Evolutionary conservation across 192 early-diverging fungal species (phyloP), one percentile per base, ranked within the genome.

Genomic region (Piromyces finnis): DNA sequence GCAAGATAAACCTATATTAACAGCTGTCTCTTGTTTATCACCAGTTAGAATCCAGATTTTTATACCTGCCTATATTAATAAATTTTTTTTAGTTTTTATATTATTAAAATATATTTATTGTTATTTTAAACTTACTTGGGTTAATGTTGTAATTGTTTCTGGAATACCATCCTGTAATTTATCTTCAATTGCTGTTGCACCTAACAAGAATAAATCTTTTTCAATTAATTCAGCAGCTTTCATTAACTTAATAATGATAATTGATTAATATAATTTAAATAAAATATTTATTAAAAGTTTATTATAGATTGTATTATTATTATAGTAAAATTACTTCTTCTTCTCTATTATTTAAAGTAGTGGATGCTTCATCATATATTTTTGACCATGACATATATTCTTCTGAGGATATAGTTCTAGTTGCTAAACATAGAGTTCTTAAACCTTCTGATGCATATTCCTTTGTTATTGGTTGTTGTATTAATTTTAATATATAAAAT

Each of bases 101-200:
- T 35, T 35, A 35, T 35, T 7, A 35, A 35, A 35, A 35, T 35
- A 35, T 35, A 35, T 86, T 97, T 97, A 15, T 95, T n/a, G n/a
- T n/a, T n/a, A n/a, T 3, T 32, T 32, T 32, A 32, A 32, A 6
- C 3, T 32, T 6, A 96, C 97, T 81, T 94, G 92, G 78, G 95
- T 92, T 77, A 99, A 88, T 17, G 96, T 97, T 85, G 94, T 91
- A 80, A 99, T 99, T 0, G 97, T 95, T 81, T 98, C 95, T n/a
- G 96, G 96, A 30, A 99, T 96, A 77, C 94, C 96, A 81, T 98
- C 97, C 86, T 99, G 98, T 9, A 99, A 87, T 85, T 95, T 95
- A 85, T 98, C 98, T 86, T 99, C 98, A 82, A 99, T 99, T 2
- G 97, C 97, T 3, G 97, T 99, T 3, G 96, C 96, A 14, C 97